Evolutionary conservation across 495 filamentous ascomycete genomes (phyloP).

Genomic region (Xylaria curta): DNA sequence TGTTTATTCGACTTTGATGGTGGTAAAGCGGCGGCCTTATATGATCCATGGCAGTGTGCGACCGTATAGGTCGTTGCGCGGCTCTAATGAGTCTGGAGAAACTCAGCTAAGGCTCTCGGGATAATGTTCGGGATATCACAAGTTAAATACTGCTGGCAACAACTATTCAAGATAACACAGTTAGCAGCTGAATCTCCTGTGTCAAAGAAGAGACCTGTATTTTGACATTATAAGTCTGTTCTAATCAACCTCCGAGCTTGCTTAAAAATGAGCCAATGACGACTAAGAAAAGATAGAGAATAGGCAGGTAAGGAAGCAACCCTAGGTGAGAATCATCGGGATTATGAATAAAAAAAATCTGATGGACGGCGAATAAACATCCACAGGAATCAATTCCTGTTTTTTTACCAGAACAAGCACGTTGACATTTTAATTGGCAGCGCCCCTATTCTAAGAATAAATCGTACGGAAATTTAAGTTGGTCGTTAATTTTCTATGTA

Average conservation of each 20-base stretch:
- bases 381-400: neutral
- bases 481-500: neutral
- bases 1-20: neutral
- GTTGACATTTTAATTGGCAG: neutral
- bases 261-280: neutral
- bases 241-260: neutral
- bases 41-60: neutral
- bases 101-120: neutral
- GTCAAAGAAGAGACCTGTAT: neutral
- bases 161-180: neutral
- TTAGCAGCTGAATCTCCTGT: neutral
- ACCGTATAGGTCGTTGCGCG: neutral
- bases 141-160: neutral
- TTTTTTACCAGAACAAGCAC: neutral
- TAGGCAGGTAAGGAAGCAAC: neutral
- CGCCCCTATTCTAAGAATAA: neutral
- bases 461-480: neutral
- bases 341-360: neutral
- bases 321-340: neutral
- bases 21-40: neutral
- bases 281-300: neutral
- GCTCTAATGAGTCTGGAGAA: neutral
- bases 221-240: neutral
- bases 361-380: neutral
- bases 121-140: neutral